Base-by-base conservation (phyloP, 2,329 filamentous ascomycete genomes). In the Beauveria brongniartii region DNA sequence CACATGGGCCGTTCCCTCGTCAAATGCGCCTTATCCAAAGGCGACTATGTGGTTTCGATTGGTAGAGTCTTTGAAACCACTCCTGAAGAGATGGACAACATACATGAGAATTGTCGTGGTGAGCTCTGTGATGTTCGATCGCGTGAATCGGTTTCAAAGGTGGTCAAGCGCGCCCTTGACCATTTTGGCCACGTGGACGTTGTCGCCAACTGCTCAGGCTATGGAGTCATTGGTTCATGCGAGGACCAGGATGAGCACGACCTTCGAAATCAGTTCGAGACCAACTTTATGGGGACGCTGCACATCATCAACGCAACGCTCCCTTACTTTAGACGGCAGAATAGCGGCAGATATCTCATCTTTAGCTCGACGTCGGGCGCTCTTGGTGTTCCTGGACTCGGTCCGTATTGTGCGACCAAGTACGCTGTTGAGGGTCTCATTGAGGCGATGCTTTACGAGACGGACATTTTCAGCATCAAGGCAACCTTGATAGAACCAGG, bases 191-290 rank as follows among this genome's bases (percentile, higher is more conserved):
- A 85, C 62, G 83, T 97, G 65, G 93, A 97, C 71, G 84, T 96
- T 56, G 88, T 97, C 62, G 92, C 89, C 67, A 97, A 96, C 74
- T 96, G 92, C 75, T 92, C 91, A 14, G 93, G 93, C 18, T 97
- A 96, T 75, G 93, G 92, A 58, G 92, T 99, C 59, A 96, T 97
- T 67, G 93, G 91, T 30, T 88, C 93, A 1, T 97, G 92, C 74
- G 94, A 97, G 75, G 94, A 97, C 75, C 94, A 97, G 76, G 92
- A 97, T 73, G 91, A 96, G 71, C 88, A 92, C 73, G 94, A 97
- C 71, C 84, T 97, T 67, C 89, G 92, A 62, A 93, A 96, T 69
- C 94, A 97, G 74, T 97, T 97, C 75, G 91, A 95, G 78, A 97
- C 92, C 24, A 99, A 99, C 74, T 96, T 97, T 74, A 93, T 96